Evolutionary conservation across 1,284 basidiomycete species (phyloP).

Genomic region (Stereum hirsutum): DNA sequence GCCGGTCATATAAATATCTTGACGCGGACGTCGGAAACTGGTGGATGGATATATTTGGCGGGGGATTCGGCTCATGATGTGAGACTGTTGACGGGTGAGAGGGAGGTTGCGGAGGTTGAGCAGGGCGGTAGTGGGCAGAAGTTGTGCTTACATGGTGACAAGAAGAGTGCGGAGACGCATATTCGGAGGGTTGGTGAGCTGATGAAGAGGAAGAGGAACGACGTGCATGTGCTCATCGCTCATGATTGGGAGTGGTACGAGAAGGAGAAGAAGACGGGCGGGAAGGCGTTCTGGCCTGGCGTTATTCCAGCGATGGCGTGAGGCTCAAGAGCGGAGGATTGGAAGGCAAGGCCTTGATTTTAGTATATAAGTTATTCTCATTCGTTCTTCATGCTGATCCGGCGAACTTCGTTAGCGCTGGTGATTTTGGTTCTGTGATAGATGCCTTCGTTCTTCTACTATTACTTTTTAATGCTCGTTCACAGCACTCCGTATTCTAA

Average conservation of each 20-base stretch:
- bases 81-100: conserved; percentile 37
- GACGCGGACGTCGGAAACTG: conserved; percentile 43
- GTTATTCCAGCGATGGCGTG: too few species aligned
- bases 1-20: conserved; percentile 44
- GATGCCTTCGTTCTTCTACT: too few species aligned
- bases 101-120: conserved; percentile 26
- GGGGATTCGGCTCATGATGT: conserved; percentile 49
- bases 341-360: too few species aligned
- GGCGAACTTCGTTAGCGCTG: too few species aligned
- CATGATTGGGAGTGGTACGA: conserved; percentile 3
- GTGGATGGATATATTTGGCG: conserved; percentile 48
- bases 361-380: too few species aligned
- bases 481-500: too few species aligned
- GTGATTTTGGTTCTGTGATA: too few species aligned
- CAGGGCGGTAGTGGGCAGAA: conserved; percentile 13
- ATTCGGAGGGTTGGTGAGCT: conserved; percentile 17
- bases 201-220: not conserved
- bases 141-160: conserved; percentile 34
- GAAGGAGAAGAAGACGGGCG: conserved; percentile 2
- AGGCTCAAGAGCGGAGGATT: too few species aligned
- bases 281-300: conserved; percentile 1
- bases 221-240: conserved; percentile 1
- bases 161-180: conserved; percentile 29
- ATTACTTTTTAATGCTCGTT: too few species aligned
- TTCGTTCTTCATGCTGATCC: too few species aligned